Evolutionary conservation across 495 filamentous ascomycete genomes (phyloP).

Genomic region (Trichoderma gamsii): DNA sequence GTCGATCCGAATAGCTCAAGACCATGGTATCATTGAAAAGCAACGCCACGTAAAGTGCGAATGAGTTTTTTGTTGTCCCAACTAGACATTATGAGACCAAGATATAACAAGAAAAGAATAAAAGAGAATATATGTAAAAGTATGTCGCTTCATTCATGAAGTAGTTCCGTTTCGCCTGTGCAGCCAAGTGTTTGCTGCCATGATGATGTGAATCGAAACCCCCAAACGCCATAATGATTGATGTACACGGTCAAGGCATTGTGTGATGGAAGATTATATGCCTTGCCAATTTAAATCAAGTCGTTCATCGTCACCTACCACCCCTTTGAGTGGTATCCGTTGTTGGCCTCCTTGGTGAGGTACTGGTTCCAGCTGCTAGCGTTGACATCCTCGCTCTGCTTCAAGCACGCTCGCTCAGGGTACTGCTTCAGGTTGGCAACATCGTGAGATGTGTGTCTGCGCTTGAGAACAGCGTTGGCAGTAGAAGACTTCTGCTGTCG

Average conservation of each 20-base stretch:
- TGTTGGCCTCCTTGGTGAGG: conserved; percentile 40
- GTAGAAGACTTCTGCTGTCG: conserved; percentile 66
- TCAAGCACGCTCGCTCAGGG: conserved; percentile 51
- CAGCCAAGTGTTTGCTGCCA: conserved; percentile 29
- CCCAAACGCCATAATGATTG: conserved; percentile 5
- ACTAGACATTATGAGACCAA: conserved; percentile 12
- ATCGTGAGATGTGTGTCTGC: conserved; percentile 86
- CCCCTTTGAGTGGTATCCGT: conserved; percentile 48
- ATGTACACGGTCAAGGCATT: conserved; percentile 11
- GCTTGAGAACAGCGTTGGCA: conserved; percentile 80
- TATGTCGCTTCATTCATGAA: conserved; percentile 18
- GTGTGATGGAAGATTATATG: conserved; percentile 20
- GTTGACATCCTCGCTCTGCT: conserved; percentile 38
- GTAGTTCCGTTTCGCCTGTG: conserved; percentile 33
- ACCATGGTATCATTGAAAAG: conserved; percentile 35
- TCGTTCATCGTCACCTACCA: conserved; percentile 39
- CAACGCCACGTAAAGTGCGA: conserved; percentile 28
- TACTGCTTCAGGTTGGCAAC: conserved; percentile 76
- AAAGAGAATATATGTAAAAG: conserved; percentile 25
- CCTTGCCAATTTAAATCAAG: conserved; percentile 16
- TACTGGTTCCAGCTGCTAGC: conserved; percentile 49
- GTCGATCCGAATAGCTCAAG: conserved; percentile 25
- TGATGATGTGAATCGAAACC: conserved; percentile 20
- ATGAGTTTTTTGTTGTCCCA: conserved; percentile 3
- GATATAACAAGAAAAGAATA: conserved; percentile 15